phyloP scores from a whole-genome alignment of 1,139 yeast genomes.

The Yamadazyma friedrichii region DNA sequence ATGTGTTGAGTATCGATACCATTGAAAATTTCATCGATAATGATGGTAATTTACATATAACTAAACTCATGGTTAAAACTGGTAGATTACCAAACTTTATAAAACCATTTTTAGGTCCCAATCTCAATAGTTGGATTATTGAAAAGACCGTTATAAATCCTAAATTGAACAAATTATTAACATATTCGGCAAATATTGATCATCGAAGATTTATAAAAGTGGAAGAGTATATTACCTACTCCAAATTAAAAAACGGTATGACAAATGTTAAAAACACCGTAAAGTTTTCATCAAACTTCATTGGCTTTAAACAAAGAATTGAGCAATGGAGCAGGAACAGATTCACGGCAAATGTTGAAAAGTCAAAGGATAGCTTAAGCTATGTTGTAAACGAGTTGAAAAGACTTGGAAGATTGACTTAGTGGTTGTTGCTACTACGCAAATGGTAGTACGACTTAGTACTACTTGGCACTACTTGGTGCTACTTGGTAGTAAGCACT shows the following conservation, averaged over 20 bases:
- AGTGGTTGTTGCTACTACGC: too few species aligned
- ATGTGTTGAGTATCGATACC: slow-evolving; percentile 84
- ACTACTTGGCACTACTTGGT: too few species aligned
- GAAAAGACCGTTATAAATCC: slow-evolving; percentile 82
- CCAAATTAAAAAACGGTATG: slow-evolving; percentile 19
- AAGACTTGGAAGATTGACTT: neutral
- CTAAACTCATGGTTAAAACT: slow-evolving; percentile 71
- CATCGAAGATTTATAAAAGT: slow-evolving; percentile 78
- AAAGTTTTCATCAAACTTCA: slow-evolving; percentile 69
- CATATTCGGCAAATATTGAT: slow-evolving; percentile 84
- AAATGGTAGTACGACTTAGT: too few species aligned
- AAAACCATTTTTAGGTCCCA: slow-evolving; percentile 71
- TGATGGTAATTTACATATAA: slow-evolving; percentile 67
- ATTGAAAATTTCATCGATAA: slow-evolving; percentile 56
- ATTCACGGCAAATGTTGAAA: slow-evolving; percentile 65
- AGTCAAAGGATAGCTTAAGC: slow-evolving; percentile 71
- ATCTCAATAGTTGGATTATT: slow-evolving; percentile 78
- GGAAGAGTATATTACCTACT: slow-evolving; percentile 67
- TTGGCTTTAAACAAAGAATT: slow-evolving; percentile 68
- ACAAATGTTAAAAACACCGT: slow-evolving; percentile 55
- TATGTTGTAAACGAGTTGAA: slow-evolving; percentile 62
- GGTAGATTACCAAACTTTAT: slow-evolving; percentile 85
- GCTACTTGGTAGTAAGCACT: too few species aligned
- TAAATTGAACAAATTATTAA: slow-evolving; percentile 47
- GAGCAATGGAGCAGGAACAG: slow-evolving; percentile 79